Percentiles rank a stretch among this genome's conserved stretches.
These are phyloP conservation scores for Dactylonectria macrodidyma DNA, from an alignment of 2,329 filamentous ascomycete genomes.

Conservation along the genomic window DNA sequence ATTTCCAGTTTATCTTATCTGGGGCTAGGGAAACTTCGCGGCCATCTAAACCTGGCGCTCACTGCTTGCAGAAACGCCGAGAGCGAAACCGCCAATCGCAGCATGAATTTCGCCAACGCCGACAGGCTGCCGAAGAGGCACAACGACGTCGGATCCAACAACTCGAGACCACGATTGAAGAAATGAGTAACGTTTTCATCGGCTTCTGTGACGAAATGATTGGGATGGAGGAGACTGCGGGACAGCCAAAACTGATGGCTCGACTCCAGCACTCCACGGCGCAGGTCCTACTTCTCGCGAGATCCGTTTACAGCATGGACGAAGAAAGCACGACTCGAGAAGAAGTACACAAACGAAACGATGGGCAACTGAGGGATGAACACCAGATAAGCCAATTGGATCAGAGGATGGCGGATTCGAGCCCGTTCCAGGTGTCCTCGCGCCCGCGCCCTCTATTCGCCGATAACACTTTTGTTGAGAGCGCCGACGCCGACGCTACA, in stretches of 20 bases:
- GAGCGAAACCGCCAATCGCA: constrained; percentile 11
- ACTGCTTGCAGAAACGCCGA: constrained; percentile 5
- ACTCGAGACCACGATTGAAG: constrained; percentile 10
- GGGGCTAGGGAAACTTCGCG: too few species aligned
- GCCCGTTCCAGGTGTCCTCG: background rate
- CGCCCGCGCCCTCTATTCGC: background rate
- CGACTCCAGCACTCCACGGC: background rate
- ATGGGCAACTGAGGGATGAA: background rate
- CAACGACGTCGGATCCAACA: constrained; percentile 2
- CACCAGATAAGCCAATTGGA: background rate
- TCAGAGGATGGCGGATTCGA: background rate
- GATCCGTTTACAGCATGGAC: background rate
- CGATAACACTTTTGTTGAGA: background rate
- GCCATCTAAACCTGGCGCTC: background rate
- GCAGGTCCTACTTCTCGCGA: background rate
- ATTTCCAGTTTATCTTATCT: background rate
- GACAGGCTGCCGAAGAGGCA: constrained; percentile 5
- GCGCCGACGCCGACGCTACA: background rate
- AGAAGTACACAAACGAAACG: constrained; percentile 2
- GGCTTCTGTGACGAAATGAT: constrained; percentile 13
- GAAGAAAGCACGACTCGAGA: background rate
- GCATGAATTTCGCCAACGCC: constrained; percentile 11
- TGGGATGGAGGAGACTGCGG: background rate
- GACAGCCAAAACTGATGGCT: constrained; percentile 5
- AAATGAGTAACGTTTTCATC: constrained; percentile 4